Percentiles rank a stretch among this genome's conserved stretches.
Evolutionary conservation across 768 basidiomycete genomes (phyloP).

Genomic region (Serendipita indica): DNA sequence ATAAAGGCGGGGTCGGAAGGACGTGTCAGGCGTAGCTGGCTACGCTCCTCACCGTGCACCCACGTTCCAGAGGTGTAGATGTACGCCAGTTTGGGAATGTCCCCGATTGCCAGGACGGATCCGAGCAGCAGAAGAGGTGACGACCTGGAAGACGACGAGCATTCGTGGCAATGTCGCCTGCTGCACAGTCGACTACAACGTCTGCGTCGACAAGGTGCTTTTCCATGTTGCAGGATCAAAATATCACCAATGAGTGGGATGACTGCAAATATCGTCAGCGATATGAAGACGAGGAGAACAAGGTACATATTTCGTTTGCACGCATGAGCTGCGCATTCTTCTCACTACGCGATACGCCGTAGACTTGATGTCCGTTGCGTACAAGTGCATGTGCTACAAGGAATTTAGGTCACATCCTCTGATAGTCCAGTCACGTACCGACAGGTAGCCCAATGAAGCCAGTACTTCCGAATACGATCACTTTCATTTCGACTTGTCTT

Average conservation of each 20-base stretch:
- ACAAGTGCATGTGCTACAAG: conserved; percentile 27
- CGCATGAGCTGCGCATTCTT: conserved; percentile 24
- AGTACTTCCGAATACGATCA: conserved; percentile 21
- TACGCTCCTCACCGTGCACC: conserved; percentile 29
- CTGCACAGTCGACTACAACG: conserved; percentile 17
- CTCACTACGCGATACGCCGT: conserved; percentile 30
- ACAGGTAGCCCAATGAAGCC: conserved; percentile 33
- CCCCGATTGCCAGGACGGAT: conserved; percentile 20
- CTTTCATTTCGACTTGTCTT: not conserved
- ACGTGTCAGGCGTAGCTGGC: conserved; percentile 23
- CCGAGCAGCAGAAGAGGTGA: conserved; percentile 25
- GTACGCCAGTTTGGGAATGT: conserved; percentile 29
- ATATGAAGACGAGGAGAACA: not conserved
- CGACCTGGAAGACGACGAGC: conserved; percentile 21
- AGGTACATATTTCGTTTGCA: conserved; percentile 30
- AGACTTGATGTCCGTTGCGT: conserved; percentile 33
- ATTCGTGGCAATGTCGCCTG: conserved; percentile 14
- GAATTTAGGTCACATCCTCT: not conserved
- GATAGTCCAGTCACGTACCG: conserved; percentile 9
- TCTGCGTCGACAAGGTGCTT: not conserved
- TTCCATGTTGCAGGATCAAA: conserved; percentile 19
- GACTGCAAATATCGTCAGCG: conserved; percentile 18
- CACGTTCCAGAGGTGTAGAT: conserved; percentile 34
- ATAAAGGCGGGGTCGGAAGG: conserved; percentile 17
- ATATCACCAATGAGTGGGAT: conserved; percentile 25